Evolutionary conservation across 345 rosid species (phyloP).

Genomic region (Ailanthus altissimus): DNA sequence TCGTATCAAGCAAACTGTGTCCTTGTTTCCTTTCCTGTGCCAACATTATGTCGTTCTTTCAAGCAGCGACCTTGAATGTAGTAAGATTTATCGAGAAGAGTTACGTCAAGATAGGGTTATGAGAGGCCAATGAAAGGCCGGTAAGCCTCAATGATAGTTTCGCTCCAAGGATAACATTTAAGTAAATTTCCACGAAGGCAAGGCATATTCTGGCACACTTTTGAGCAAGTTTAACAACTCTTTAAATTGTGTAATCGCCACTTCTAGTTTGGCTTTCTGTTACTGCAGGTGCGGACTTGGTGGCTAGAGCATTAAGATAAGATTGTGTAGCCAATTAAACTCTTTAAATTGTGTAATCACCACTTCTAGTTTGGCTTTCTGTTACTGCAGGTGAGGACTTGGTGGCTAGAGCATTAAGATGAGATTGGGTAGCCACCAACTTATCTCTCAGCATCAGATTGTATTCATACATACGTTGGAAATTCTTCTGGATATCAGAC

Average conservation of each 20-base stretch:
- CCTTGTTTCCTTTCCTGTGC: background rate
- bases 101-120: background rate
- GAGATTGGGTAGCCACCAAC: conserved; percentile 54
- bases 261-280: conserved; percentile 24
- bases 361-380: conserved; percentile 21
- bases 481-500: conserved; percentile 61
- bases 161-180: background rate
- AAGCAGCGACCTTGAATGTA: background rate
- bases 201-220: background rate
- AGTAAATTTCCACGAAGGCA: background rate
- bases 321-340: conserved; percentile 71
- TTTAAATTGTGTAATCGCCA: no score
- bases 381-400: conserved; percentile 33
- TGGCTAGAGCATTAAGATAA: conserved; percentile 41
- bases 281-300: conserved; percentile 33
- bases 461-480: conserved; percentile 62
- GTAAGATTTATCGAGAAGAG: background rate
- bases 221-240: background rate
- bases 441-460: conserved; percentile 75
- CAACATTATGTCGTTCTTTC: background rate
- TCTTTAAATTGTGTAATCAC: no score
- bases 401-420: conserved; percentile 42
- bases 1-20: background rate
- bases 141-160: background rate
- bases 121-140: background rate